Base-by-base conservation (phyloP, 2,329 filamentous ascomycete species). In the Xylaria digitata region DNA sequence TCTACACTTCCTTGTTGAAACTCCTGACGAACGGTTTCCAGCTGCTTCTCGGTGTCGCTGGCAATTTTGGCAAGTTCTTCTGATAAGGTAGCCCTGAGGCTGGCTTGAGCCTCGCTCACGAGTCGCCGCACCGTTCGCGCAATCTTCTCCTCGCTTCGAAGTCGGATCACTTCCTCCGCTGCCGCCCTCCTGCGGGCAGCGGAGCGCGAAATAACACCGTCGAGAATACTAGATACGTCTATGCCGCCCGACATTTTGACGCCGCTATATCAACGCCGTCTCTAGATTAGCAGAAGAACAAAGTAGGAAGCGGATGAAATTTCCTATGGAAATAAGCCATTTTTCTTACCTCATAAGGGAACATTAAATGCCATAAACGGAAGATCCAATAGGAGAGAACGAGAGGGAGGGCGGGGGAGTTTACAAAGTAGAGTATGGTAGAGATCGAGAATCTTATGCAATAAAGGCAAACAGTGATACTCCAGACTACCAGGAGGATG, bases 21-120 rank as follows among this genome's bases (percentile, higher is more conserved):
- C 15, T 40, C 15, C 30, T n/a, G 23, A 6, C 26, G 48, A 49
- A 43, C 4, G 2, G 34, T 2, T 26, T 43, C 19, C 1, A 56
- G 23, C 15, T 49, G 8, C 45, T 45, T 34, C 21, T 56, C 23
- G 7, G 21, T 50, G 1, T 26, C 34, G 3, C 21, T 19, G 4
- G 15, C 23, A 30, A 63, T 56, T 1, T 34, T 37, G 52, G 11
- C n/a, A 34, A 63, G 52, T 23, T 63, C 52, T 2, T 32, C 21
- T 50, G 17, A 32, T 9, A 59, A 23, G 8, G n/a, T 5, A 4
- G 8, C 15, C 30, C 45, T 49, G 21, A 55, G 55, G 6, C 9
- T n/a, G 6, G 17, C 32, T 37, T 49, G 52, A 2, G 52, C 43
- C 17, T 56, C 32, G 6, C n/a, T 9, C 3, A 46, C 45, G 6